Base-by-base conservation (phyloP, 805 yeast genomes). In the Ogataea paradorogensis region DNA sequence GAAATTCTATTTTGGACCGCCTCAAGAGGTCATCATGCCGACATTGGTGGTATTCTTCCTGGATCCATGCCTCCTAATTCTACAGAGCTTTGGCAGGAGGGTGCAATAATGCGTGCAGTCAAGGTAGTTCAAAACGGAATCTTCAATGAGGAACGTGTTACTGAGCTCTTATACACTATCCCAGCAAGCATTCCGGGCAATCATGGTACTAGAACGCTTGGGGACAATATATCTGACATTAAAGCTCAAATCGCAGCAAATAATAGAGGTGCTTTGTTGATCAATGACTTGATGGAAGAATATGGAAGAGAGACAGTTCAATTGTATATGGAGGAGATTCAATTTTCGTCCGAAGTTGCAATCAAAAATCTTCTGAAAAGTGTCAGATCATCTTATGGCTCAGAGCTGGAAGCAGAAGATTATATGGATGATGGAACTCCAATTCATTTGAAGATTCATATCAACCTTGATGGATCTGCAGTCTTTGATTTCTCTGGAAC, bases 401-500 rank as follows among this genome's bases (percentile, higher is more conserved):
- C 56, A 43, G 27, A 48, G 27, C 66, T 83, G 45, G 59, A 65
- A 15, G 82, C 84, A 15, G 65, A 66, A 30, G 95, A 86, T 51
- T 70, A 65, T 48, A 76, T 86, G 81, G 95, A 86, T 58, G 95
- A 86, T 58, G 95, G 95, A 2, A 79, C 91, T 1, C 59, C 68
- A 5, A 84, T 86, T 45, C 36, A 43, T 8, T 63, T 85, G 26
- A 65, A 66, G 13, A 76, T 84, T n/a, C 60, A 68, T 1, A 70
- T 78, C 33, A 66, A 71, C 45, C 6, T 30, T 2, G 61, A 65
- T 5, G 67, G 84, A 1, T 69, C 72, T 20, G 87, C 90, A 15
- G 65, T 70, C 7, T 87, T 90, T 62, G 96, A 91, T 61, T 91
- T 91, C 53, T 68, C 76, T 1, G 95, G 93, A 11, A 83, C 96